Evolutionary conservation across 257 asterid species (phyloP).

Genomic region (Solanum clarkiae): DNA sequence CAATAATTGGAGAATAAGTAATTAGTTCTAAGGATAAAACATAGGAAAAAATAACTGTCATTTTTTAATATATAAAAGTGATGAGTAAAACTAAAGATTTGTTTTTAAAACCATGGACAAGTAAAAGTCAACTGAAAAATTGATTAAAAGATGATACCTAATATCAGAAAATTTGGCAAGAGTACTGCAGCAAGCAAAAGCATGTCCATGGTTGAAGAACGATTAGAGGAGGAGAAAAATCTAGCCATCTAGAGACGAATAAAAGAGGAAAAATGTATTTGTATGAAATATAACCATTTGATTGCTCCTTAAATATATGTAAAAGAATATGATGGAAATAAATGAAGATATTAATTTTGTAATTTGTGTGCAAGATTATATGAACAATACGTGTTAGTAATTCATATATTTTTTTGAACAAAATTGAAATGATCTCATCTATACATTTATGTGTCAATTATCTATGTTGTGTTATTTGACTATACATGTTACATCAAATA

Average conservation of each 20-base stretch:
- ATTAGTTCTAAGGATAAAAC: too few species aligned
- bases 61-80: too few species aligned
- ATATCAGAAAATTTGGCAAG: not conserved
- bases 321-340: not conserved
- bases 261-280: not conserved
- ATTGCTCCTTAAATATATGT: not conserved
- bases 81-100: too few species aligned
- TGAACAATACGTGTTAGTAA: not conserved
- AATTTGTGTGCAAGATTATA: not conserved
- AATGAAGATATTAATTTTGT: not conserved
- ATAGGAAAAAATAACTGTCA: too few species aligned
- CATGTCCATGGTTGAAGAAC: not conserved
- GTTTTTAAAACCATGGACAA: too few species aligned
- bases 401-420: not conserved
- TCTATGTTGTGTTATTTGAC: too few species aligned
- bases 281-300: not conserved
- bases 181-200: not conserved
- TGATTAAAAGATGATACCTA: not conserved
- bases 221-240: not conserved
- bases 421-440: not conserved
- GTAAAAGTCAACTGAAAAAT: too few species aligned
- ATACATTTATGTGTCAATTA: too few species aligned
- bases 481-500: too few species aligned
- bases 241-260: not conserved
- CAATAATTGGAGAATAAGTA: too few species aligned